phyloP scores from a whole-genome alignment of 176 grass and related monocot species.

The Carex scoparia region DNA sequence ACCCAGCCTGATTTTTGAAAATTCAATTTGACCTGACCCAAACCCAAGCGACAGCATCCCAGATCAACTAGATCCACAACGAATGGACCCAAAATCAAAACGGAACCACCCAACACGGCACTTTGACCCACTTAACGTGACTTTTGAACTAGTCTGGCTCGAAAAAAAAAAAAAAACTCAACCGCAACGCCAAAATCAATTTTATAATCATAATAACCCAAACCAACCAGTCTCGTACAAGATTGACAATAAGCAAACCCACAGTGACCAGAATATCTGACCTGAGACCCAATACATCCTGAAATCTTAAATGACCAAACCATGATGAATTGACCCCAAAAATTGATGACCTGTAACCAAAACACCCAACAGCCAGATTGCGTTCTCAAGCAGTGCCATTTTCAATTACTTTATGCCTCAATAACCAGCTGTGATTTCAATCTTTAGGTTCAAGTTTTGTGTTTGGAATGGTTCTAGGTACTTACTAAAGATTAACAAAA shows the following conservation, averaged over 20 bases:
- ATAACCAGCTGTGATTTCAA: not conserved
- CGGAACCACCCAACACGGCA: not conserved
- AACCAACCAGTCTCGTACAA: not conserved
- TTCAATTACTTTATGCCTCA: not conserved
- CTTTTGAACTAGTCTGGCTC: too few species aligned
- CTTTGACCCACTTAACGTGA: too few species aligned
- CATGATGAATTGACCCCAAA: not conserved
- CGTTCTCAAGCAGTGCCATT: not conserved
- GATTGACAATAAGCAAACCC: not conserved
- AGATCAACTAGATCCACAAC: not conserved
- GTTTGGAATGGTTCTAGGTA: not conserved
- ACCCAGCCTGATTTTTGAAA: not conserved
- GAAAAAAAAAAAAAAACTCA: not conserved
- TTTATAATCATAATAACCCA: not conserved
- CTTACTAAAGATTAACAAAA: not conserved
- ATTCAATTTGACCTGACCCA: not conserved
- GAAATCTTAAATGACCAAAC: not conserved
- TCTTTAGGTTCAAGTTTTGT: not conserved
- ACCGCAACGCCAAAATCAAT: not conserved
- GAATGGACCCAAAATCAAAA: not conserved
- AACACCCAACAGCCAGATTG: not conserved
- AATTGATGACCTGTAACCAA: too few species aligned
- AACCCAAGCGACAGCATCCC: not conserved
- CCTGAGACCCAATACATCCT: not conserved
- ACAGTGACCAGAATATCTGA: not conserved